Evolutionary conservation across 2,329 filamentous ascomycete species (phyloP), one percentile per base, ranked within the genome.

Genomic region (Hysterium pulicare): DNA sequence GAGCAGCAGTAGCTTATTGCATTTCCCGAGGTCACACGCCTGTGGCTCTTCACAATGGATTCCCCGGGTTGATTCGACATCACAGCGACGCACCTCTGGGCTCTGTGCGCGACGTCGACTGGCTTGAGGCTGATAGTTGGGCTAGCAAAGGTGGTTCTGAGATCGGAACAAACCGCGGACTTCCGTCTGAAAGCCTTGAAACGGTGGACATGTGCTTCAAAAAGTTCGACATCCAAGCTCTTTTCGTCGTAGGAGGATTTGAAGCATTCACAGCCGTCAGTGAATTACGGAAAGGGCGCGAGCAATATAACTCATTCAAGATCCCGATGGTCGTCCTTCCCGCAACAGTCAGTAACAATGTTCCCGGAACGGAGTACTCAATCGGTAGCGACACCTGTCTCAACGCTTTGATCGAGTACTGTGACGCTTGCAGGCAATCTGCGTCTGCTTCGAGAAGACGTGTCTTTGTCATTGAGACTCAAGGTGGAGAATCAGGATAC

Each of bases 271-370:
- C 93, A 44, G 85, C 93, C 2, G 79, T 96, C 24, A 88, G 87
- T 33, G 86, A 97, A 68, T 77, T 98, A 46, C 84, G 90, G 54
- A 82, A 87, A 71, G 90, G 86, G 11, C 79, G 90, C 42, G 78
- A 82, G 26, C 71, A 87, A 47, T 95, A 87, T 69, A 83, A 87
- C 9, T 84, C 86, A 1, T 86, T 98, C 62, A 90, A 88, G 67
- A 96, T 98, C 50, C 93, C 93, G 16, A 88, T 97, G 77, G 80
- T 86, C 40, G 78, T 96, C 32, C 77, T 98, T 20, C 93, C 93
- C 0, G 93, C 93, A n/a, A 98, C 93, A 8, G 91, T 98, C 55
- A 95, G 89, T 52, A 98, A 98, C 77, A 98, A 98, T 66, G 93
- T 98, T 4, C 93, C 93, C 0, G 93, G 93, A 30, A 95, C 91